Base-by-base conservation (phyloP, 176 grass and related monocot genomes). In the Leersia perrieri region DNA sequence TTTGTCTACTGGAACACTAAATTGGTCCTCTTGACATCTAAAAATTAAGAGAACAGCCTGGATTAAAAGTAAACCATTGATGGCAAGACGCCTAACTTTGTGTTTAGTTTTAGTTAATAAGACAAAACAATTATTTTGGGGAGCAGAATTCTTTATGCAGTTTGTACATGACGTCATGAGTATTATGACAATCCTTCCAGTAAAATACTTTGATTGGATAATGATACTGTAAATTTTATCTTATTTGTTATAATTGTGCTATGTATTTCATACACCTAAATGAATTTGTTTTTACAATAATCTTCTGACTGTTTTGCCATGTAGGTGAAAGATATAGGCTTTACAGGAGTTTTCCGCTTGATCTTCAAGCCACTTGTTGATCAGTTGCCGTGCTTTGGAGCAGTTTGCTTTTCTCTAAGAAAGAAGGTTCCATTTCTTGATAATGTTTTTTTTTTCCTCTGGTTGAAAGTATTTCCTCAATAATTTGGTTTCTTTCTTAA, bases 371-470 rank as follows among this genome's bases (percentile, higher is more conserved):
- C 94, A 39, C 53, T 97, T 16, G 87, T 97, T 49, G 89, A 97
- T 60, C 80, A 97, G 72, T 57, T 97, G 34, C 94, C 94, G 39
- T 97, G 94, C 81, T 97, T 97, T 86, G 92, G 92, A 73, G 96
- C 96, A 81, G 86, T 98, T 84, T 98, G 88, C 65, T 98, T 87
- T 90, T 98, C 96, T 71, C 86, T 95, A 72, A 91, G 92, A 88
- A 74, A 98, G 72, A 98, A 98, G 96, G 96, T 98, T 82, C 27
- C 33, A 77, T 39, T 73, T 81, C 25, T 51, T 36, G 75, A 1
- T 83, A 3, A 11, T 66, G 15, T 13, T 36, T 18, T 36, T 66
- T 45, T 29, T n/a, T 26, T 76, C 11, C 11, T 63, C 9, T 76
- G 11, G n/a, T n/a, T 40, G 20, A 22, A 74, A 9, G 33, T 41